Base-by-base conservation (phyloP, 257 asterid species). In the Solanum appendiculatum region DNA sequence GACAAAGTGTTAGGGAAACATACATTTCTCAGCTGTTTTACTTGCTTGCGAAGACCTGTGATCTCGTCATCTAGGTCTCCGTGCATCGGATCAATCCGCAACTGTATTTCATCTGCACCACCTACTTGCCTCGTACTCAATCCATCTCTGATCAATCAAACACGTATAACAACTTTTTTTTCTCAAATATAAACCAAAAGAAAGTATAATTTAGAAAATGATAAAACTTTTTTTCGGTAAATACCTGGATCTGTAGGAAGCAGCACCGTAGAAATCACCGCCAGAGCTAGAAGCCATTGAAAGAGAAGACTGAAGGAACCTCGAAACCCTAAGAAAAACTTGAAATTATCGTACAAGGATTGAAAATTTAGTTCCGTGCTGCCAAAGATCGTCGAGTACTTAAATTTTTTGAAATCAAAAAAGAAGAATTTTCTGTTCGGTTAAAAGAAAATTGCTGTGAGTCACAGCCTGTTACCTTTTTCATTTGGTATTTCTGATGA, bases 11-110 rank as follows among this genome's bases (percentile, higher is more conserved):
- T 54, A 9, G 84, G 9, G 34, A 44, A 78, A 48, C 68, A 87
- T 91, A 95, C 99, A 83, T 92, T 92, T 80, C 96, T 95, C 15
- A 95, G 91, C 86, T 92, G 95, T 78, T 95, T 93, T 89, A 96
- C 99, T 95, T 96, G 98, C 84, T 90, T 92, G 86, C 97, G 97
- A 85, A 95, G 98, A 68, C 98, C 98, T 39, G 91, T 66, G 90
- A 96, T 95, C 92, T 94, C 98, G 10, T 92, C 96, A 21, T 94
- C 98, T 66, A 94, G 90, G 86, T 95, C 98, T 23, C 82, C 90
- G 20, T 95, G 94, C 91, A 94, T 91, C 88, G 98, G 98, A 89
- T 96, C 99, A 46, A 96, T 95, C 77, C 95, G 93, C 93, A 94
- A 86, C 89, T 96, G 99, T 78, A 96, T 90, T 88, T 96, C 99